A percentile compares a stretch with the other conserved stretches of the same genome.
These are phyloP conservation scores for Populus ilicifolia DNA, from an alignment of 345 rosid genomes.

Conservation along the genomic window DNA sequence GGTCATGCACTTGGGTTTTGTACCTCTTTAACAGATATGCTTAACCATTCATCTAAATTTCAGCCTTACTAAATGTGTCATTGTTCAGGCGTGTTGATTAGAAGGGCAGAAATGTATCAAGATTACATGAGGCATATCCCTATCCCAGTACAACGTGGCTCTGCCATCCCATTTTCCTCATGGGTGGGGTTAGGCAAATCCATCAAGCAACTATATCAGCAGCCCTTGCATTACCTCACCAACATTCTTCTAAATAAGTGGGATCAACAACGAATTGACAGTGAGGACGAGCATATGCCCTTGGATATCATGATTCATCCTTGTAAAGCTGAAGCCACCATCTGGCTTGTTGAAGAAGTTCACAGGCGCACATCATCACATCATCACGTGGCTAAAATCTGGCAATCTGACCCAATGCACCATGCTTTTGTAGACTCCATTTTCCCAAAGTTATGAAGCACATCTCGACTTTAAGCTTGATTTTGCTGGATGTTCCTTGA, in stretches of 20 bases:
- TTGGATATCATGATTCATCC: slow-evolving; percentile 73
- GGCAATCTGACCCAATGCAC: slow-evolving; percentile 60
- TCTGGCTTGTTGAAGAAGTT: slow-evolving; percentile 81
- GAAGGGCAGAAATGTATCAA: slow-evolving; percentile 74
- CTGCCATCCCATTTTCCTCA: slow-evolving; percentile 65
- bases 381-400: slow-evolving; percentile 57
- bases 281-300: slow-evolving; percentile 44
- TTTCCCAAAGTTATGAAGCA: slow-evolving; percentile 32
- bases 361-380: slow-evolving; percentile 66
- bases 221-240: slow-evolving; percentile 88
- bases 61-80: background rate
- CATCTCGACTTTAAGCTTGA: background rate
- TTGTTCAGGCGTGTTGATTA: slow-evolving; percentile 37
- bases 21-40: background rate
- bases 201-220: slow-evolving; percentile 62
- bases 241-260: slow-evolving; percentile 58
- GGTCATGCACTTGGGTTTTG: background rate
- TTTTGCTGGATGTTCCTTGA: background rate
- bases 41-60: background rate
- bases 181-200: slow-evolving; percentile 81
- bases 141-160: slow-evolving; percentile 57
- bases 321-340: slow-evolving; percentile 69
- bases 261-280: slow-evolving; percentile 61
- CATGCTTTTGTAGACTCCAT: slow-evolving; percentile 55
- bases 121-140: slow-evolving; percentile 71